Evolutionary conservation across 192 early-diverging fungal species (phyloP).

Genomic region (Coemansia sp.): DNA sequence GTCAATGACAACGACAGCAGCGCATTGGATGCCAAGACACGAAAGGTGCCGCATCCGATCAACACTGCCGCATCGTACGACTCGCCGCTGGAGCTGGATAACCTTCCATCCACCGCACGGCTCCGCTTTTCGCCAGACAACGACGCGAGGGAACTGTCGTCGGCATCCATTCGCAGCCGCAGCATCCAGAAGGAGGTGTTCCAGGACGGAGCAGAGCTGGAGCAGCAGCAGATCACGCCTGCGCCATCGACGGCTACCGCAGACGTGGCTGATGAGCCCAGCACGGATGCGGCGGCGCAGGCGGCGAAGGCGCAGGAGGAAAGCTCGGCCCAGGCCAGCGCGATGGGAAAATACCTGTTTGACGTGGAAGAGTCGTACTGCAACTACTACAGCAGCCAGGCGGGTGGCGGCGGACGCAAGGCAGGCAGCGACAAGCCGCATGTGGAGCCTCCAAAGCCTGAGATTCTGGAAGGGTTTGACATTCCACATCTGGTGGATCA

Average conservation of each 20-base stretch:
- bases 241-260: constrained; percentile 6
- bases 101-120: neutral
- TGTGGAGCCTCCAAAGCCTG: constrained; percentile 28
- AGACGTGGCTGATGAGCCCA: constrained; percentile 10
- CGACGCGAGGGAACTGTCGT: constrained; percentile 5
- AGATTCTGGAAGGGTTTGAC: constrained; percentile 35
- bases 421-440: neutral
- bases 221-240: constrained; percentile 7
- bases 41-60: constrained; percentile 5
- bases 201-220: neutral
- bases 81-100: neutral
- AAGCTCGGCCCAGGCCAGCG: constrained; percentile 37
- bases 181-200: neutral
- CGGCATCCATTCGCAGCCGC: neutral
- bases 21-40: neutral
- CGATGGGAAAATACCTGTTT: constrained; percentile 52
- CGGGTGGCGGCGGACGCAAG: neutral
- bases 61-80: neutral
- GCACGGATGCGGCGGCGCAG: neutral
- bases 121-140: constrained; percentile 38
- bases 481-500: constrained; percentile 39
- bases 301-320: constrained; percentile 13
- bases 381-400: constrained; percentile 14
- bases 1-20: neutral
- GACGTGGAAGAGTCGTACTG: constrained; percentile 43